A percentile compares a stretch with the other conserved stretches of the same genome.
Evolutionary conservation across 1,284 basidiomycete species (phyloP).

Genomic region (Microbotryum silenes-acaulis): DNA sequence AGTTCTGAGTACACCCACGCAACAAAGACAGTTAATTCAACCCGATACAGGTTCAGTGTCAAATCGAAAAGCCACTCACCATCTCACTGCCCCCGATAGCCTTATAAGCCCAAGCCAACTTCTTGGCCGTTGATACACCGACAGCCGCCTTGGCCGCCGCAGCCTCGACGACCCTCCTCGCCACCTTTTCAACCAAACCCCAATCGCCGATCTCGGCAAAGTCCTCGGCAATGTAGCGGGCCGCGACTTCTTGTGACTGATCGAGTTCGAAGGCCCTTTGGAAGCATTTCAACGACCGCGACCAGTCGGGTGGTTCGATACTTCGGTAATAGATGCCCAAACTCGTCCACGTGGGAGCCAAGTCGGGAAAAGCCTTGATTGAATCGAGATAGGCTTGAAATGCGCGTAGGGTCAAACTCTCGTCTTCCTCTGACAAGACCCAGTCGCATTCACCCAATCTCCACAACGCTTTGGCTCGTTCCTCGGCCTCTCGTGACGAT

Average conservation of each 20-base stretch:
- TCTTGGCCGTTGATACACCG: conserved; percentile 53
- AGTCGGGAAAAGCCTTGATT: conserved; percentile 66
- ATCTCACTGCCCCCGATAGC: conserved; percentile 88
- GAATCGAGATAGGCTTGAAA: conserved; percentile 76
- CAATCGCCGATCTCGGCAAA: conserved; percentile 92
- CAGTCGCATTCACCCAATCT: conserved; percentile 70
- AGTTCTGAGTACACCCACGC: conserved; percentile 49
- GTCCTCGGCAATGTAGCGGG: conserved; percentile 69
- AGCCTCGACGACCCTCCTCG: conserved; percentile 73
- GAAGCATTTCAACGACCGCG: conserved; percentile 88
- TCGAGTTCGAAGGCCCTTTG: conserved; percentile 98
- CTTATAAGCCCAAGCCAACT: conserved; percentile 93
- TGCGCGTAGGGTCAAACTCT: conserved; percentile 48
- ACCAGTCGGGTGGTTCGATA: conserved; percentile 64
- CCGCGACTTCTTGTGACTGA: conserved; percentile 77
- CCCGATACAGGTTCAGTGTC: not conserved
- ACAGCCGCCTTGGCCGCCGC: conserved; percentile 23
- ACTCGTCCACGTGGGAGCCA: conserved; percentile 86
- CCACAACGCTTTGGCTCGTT: conserved; percentile 71
- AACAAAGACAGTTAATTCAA: too few species aligned
- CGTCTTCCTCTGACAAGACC: conserved; percentile 56
- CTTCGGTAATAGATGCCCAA: conserved; percentile 83
- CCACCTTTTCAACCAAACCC: conserved; percentile 91
- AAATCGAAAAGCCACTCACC: conserved; percentile 47
- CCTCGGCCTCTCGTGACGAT: conserved; percentile 26